Evolutionary conservation across 129 eudicot species (phyloP), one percentile per base, ranked within the genome.

Genomic region (Tanacetum coccineum): DNA sequence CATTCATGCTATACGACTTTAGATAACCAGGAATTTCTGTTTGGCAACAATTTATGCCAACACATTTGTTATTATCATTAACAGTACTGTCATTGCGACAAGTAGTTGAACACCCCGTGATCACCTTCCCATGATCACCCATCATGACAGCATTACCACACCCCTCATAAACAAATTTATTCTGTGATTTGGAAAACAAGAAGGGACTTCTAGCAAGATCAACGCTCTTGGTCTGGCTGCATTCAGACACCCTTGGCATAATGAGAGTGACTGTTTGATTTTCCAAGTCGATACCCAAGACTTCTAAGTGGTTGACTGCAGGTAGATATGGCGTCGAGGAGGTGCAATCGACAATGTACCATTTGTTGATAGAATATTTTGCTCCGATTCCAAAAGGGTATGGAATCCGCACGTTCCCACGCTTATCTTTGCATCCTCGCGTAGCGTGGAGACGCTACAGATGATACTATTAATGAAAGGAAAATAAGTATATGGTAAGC

Each of bases 181-280:
- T 70, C 10, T 42, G 45, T 6, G 4, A 30, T 13, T 13, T 15
- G 53, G 74, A 70, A 46, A 57, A 58, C 26, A 57, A 28, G 48
- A 58, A 70, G n/a, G 74, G 74, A 7, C 30, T 70, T 8, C 66
- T 18, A 53, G 36, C 55, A 10, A 70, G 74, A 50, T 70, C 56
- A 2, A 64, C 11, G 3, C 25, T 44, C 12, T 32, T 32, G 19
- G n/a, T 3, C 12, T 7, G 59, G 20, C 10, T 53, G 11, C 54
- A 49, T 14, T 49, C 54, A 49, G 54, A 12, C 18, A 49, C 17
- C 17, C 6, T 14, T 49, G 9, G 54, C 17, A 15, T 49, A 49
- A 3, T 49, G 17, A 49, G 17, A 49, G 19, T 49, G 54, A 49
- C 17, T 49, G 54, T 49, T 49, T 49, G 54, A 49, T 49, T 49